Base-by-base conservation (phyloP, 208 protist genomes). In the Trypanosoma platydactyli region DNA sequence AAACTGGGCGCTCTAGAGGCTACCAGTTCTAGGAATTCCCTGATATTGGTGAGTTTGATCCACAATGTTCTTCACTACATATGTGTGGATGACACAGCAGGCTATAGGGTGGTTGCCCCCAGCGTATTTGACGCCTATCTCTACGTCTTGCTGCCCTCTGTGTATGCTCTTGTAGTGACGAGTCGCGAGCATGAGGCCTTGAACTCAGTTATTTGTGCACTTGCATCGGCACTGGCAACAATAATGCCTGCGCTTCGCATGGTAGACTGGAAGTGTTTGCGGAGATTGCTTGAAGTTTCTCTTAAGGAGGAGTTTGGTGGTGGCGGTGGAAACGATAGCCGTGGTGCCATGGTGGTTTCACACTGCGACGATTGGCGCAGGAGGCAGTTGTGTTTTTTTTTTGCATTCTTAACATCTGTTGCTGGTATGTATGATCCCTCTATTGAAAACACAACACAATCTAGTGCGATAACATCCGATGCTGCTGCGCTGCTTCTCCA, bases 31-130 rank as follows among this genome's bases (percentile, higher is more conserved):
- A 75, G 30, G 38, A 86, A 83, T 44, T 68, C 67, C 38, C 57
- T 81, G 52, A 71, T 68, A 30, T 68, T 89, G 4, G 66, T 78
- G 9, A 75, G 73, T 41, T 75, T 84, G 6, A 64, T 81, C 27
- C 71, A 76, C 25, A 71, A 76, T 46, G 69, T 71, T 13, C 59
- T 88, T 42, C 69, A 64, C 22, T 80, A 72, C 51, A 33, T 22
- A 22, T 16, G 60, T 70, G 9, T 68, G 62, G 18, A 62, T 63
- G 3, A 60, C 79, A 18, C 51, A 27, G 20, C 24, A 45, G 41
- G 24, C 42, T 30, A 48, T 44, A 33, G 22, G 35, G 40, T 22
- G 15, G 48, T 57, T 0, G 29, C 12, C 0, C 4, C n/a, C 3
- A 20, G 3, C 57, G 30, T 79, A 49, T 46, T 60, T 64, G 40